phyloP scores from a whole-genome alignment of 345 rosid species.

The Cardiospermum halicacabum region DNA sequence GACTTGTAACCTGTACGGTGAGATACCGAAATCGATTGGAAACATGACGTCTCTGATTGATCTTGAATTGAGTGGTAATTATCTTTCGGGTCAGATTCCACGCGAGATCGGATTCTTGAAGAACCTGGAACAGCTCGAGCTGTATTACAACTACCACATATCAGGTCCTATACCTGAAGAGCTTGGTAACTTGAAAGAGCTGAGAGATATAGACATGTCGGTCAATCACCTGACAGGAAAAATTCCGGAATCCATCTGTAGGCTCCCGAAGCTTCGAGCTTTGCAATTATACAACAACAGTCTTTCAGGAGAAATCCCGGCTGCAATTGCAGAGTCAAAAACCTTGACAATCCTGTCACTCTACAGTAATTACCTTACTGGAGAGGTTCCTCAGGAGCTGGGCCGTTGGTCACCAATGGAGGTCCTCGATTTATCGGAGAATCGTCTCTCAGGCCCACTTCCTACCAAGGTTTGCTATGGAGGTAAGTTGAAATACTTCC shows the following conservation, averaged over 20 bases:
- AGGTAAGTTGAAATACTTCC: conserved; percentile 73
- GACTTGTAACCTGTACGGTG: conserved; percentile 61
- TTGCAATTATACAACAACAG: conserved; percentile 94
- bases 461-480: conserved; percentile 63
- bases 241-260: conserved; percentile 71
- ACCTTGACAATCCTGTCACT: conserved; percentile 59
- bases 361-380: conserved; percentile 67
- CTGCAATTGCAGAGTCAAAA: conserved; percentile 51
- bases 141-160: conserved; percentile 72
- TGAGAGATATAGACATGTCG: conserved; percentile 77
- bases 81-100: conserved; percentile 63
- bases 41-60: conserved; percentile 79
- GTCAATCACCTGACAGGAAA: conserved; percentile 67
- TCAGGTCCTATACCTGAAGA: conserved; percentile 73
- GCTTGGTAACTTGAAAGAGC: conserved; percentile 81
- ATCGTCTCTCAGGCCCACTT: conserved; percentile 62
- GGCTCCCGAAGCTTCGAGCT: conserved; percentile 66
- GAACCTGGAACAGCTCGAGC: conserved; percentile 72
- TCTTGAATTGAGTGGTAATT: conserved; percentile 83
- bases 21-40: conserved; percentile 70
- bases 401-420: conserved; percentile 52
- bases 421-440: conserved; percentile 78
- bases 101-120: conserved; percentile 63
- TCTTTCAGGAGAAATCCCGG: conserved; percentile 77
- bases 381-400: conserved; percentile 62